Base-by-base conservation (phyloP, 208 protist genomes). In the Crithidia mellificae region DNA sequence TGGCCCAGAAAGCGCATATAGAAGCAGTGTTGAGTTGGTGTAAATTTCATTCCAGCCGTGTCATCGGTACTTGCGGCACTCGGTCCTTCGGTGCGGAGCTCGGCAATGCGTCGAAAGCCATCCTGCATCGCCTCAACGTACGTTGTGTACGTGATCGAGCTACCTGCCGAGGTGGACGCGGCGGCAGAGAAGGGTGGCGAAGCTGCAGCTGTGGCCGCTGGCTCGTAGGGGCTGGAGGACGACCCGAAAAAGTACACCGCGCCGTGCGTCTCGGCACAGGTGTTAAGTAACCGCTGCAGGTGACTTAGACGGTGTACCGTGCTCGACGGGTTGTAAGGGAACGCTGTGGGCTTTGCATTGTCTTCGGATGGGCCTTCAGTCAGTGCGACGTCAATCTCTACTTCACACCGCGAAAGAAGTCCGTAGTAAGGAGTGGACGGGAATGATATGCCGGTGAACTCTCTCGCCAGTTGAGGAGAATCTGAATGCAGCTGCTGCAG, bases 351-450 rank as follows among this genome's bases (percentile, higher is more conserved):
- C 20, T 4, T 8, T 2, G 4, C 20, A 5, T 14, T 4, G 20
- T 6, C 43, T 8, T 2, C n/a, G 24, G 14, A 2, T 36, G 2
- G 44, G 32, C 63, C 58, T 12, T 55, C 65, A 19, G 66, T 32
- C 43, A 62, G 25, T 0, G 64, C 56, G 0, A 85, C 59, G 9
- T 84, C 78, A 0, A 91, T 63, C 6, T 68, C 30, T 29, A 91
- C 53, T 47, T 84, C 74, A 25, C 83, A 54, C n/a, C 44, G 46
- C 5, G 68, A 63, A 34, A 85, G 63, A 17, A 82, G 47, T 12
- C 78, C 82, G 56, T 92, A 92, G 55, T 85, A 92, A 1, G 86
- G 78, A 0, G 84, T 47, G 4, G 54, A 56, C 7, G 86, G 86
- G 38, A 81, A 87, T 11, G 46, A 19, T 41, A 9, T 17, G 63